Percentiles rank a stretch among this genome's conserved stretches.
Evolutionary conservation across 371 early-diverging fungal species (phyloP).

Genomic region (Mortierella sp.): DNA sequence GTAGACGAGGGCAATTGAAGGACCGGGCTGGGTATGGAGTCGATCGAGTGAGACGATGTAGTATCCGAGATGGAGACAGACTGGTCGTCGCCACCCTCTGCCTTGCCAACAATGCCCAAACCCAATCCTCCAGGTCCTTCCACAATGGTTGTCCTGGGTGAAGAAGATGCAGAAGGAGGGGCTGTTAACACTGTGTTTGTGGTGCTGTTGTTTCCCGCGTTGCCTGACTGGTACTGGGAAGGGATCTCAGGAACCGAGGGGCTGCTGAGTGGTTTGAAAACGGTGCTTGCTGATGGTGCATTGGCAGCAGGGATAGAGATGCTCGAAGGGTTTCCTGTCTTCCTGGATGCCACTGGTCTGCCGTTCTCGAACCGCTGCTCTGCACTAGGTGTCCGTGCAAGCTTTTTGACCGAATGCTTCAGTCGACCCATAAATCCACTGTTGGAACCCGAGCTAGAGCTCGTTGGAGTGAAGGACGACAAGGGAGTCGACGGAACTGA

Average conservation of each 20-base stretch:
- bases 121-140: slow-evolving; percentile 18
- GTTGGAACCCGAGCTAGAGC: slow-evolving; percentile 58
- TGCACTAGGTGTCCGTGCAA: slow-evolving; percentile 61
- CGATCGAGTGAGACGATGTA: slow-evolving; percentile 37
- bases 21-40: slow-evolving; percentile 33
- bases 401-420: slow-evolving; percentile 68
- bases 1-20: slow-evolving; percentile 29
- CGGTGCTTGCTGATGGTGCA: background rate
- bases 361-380: slow-evolving; percentile 58
- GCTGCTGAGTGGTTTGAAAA: slow-evolving; percentile 15
- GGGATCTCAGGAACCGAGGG: slow-evolving; percentile 35
- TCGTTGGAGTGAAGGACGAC: slow-evolving; percentile 33
- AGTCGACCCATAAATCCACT: slow-evolving; percentile 68
- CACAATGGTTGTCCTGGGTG: slow-evolving; percentile 23
- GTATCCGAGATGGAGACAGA: slow-evolving; percentile 36
- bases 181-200: slow-evolving; percentile 11
- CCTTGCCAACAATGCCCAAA: slow-evolving; percentile 8
- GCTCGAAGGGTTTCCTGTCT: slow-evolving; percentile 10
- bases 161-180: slow-evolving; percentile 28
- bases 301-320: slow-evolving; percentile 11
- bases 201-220: background rate
- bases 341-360: slow-evolving; percentile 22
- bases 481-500: slow-evolving; percentile 29
- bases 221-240: background rate
- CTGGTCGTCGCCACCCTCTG: slow-evolving; percentile 15